Percentiles rank a stretch among this genome's conserved stretches.
These are phyloP conservation scores for Agroathelia rolfsii DNA, from an alignment of 1,284 basidiomycete genomes.

Conservation along the genomic window DNA sequence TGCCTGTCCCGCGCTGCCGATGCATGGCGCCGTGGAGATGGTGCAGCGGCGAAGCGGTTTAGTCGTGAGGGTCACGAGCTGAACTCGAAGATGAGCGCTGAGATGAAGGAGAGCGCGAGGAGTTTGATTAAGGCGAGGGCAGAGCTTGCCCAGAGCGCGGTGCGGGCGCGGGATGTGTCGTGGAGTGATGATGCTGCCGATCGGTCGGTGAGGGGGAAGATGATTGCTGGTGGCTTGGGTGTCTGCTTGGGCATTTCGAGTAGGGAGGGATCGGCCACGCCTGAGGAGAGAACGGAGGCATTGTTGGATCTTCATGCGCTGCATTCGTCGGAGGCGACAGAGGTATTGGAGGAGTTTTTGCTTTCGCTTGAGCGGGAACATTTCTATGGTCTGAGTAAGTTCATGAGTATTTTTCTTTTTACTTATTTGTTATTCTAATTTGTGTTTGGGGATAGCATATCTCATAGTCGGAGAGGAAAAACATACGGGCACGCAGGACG, in stretches of 20 bases:
- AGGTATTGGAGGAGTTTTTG: slow-evolving; percentile 86
- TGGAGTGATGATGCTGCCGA: slow-evolving; percentile 85
- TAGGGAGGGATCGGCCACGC: slow-evolving; percentile 42
- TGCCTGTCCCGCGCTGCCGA: slow-evolving; percentile 93
- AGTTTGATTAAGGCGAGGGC: slow-evolving; percentile 77
- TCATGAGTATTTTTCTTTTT: too few relatives aligned
- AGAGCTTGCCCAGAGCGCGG: slow-evolving; percentile 64
- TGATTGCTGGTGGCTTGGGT: slow-evolving; percentile 76
- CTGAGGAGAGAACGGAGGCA: slow-evolving; percentile 78
- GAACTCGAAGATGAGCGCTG: slow-evolving; percentile 80
- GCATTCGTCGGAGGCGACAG: slow-evolving; percentile 86
- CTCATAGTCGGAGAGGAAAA: slow-evolving; percentile 92
- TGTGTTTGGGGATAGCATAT: slow-evolving; percentile 48
- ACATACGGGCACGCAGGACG: slow-evolving; percentile 85
- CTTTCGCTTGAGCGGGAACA: slow-evolving; percentile 80
- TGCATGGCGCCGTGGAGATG: slow-evolving; percentile 90
- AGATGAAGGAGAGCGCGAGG: slow-evolving; percentile 74
- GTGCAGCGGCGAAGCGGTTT: slow-evolving; percentile 89
- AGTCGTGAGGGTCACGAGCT: slow-evolving; percentile 88
- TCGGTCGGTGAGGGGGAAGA: slow-evolving; percentile 63
- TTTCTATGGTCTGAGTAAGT: slow-evolving; percentile 73
- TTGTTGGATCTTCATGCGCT: slow-evolving; percentile 81
- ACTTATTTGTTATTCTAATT: neutral
- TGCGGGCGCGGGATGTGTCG: slow-evolving; percentile 52
- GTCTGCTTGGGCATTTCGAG: slow-evolving; percentile 78